These are phyloP conservation scores for Rhizopogon roseolus DNA, from an alignment of 768 basidiomycete genomes.

Conservation along the genomic window DNA sequence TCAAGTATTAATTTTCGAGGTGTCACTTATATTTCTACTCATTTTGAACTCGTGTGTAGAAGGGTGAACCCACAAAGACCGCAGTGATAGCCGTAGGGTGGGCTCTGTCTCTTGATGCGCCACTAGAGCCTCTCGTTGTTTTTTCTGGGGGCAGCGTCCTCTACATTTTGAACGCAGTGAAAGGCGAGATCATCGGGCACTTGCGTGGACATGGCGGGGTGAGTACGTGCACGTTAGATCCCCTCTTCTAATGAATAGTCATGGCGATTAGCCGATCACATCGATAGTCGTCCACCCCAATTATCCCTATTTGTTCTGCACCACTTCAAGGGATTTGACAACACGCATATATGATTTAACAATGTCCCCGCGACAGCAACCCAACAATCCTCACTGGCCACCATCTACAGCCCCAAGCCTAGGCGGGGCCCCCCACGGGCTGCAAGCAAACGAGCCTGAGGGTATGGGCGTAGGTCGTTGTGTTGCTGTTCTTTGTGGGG, in stretches of 20 bases:
- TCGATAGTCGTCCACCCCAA: conserved; percentile 62
- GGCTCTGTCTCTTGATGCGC: conserved; percentile 42
- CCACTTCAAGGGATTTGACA: conserved; percentile 69
- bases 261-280: conserved; percentile 50
- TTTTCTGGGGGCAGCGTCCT: conserved; percentile 51
- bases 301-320: conserved; percentile 56
- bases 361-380: conserved; percentile 23
- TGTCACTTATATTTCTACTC: neutral
- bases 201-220: conserved; percentile 74
- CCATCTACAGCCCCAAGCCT: conserved; percentile 42
- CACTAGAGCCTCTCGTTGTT: conserved; percentile 55
- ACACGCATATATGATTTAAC: conserved; percentile 66
- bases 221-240: conserved; percentile 21
- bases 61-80: neutral
- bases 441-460: conserved; percentile 55
- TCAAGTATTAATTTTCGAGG: neutral
- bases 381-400: conserved; percentile 58
- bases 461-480: conserved; percentile 58
- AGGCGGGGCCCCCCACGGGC: conserved; percentile 67
- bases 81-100: conserved; percentile 42
- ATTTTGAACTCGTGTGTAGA: neutral
- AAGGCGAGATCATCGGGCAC: conserved; percentile 36
- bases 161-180: conserved; percentile 48
- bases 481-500: conserved; percentile 60
- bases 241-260: conserved; percentile 5